phyloP scores from a whole-genome alignment of 805 yeast genomes.

The Candida hungchunana region DNA sequence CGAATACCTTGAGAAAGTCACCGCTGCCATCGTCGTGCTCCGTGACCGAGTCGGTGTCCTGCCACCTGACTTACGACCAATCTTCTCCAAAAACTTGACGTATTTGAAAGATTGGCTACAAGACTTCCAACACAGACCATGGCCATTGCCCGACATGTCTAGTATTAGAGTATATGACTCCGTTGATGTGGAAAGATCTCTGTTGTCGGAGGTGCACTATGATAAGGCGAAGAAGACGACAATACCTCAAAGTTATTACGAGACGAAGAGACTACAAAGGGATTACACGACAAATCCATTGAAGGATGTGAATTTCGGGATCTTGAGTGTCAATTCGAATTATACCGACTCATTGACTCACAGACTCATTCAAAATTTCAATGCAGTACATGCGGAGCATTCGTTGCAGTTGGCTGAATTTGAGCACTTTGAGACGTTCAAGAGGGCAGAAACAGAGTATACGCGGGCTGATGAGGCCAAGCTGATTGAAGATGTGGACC shows the following conservation, averaged over 20 bases:
- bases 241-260: constrained; percentile 42
- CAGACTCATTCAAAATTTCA: constrained; percentile 53
- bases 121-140: constrained; percentile 37
- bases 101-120: constrained; percentile 62
- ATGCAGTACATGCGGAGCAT: constrained; percentile 40
- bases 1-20: constrained; percentile 57
- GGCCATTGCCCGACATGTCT: constrained; percentile 81
- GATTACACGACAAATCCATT: constrained; percentile 70
- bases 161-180: constrained; percentile 58
- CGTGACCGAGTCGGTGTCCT: constrained; percentile 78
- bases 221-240: constrained; percentile 39
- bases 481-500: constrained; percentile 43
- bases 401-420: constrained; percentile 44
- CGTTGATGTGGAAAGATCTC: constrained; percentile 73
- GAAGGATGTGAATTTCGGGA: constrained; percentile 51
- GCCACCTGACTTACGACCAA: constrained; percentile 75
- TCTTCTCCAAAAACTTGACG: constrained; percentile 60
- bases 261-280: constrained; percentile 56
- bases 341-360: constrained; percentile 54
- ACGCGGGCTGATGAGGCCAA: constrained; percentile 41
- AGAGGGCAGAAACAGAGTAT: constrained; percentile 41
- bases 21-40: constrained; percentile 78
- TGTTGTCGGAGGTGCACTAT: constrained; percentile 69
- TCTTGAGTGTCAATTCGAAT: constrained; percentile 36
- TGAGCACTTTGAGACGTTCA: constrained; percentile 34